Evolutionary conservation across 805 yeast genomes (phyloP).

Genomic region (Pichia insulana): DNA sequence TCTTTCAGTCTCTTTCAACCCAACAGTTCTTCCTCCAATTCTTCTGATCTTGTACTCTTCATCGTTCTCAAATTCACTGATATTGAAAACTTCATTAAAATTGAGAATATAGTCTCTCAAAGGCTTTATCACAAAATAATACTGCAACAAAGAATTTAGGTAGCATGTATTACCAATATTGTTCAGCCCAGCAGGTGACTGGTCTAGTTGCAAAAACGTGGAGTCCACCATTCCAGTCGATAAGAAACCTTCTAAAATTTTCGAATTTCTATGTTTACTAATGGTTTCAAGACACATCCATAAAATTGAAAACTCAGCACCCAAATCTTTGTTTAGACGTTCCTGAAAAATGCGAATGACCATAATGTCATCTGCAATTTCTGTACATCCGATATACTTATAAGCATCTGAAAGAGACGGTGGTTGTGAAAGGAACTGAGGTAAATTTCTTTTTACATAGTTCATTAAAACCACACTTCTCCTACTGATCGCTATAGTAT

Average conservation of each 20-base stretch:
- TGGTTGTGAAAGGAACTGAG: slow-evolving; percentile 21
- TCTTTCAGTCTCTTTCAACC: slow-evolving; percentile 68
- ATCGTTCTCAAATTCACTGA: slow-evolving; percentile 22
- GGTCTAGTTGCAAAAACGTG: slow-evolving; percentile 47
- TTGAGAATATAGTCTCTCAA: slow-evolving; percentile 55
- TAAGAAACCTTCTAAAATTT: slow-evolving; percentile 46
- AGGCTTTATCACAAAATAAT: slow-evolving; percentile 80
- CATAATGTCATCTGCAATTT: slow-evolving; percentile 48
- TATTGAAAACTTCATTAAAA: slow-evolving; percentile 36
- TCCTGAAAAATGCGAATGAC: slow-evolving; percentile 45
- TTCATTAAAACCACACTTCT: slow-evolving; percentile 50
- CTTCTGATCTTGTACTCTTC: slow-evolving; percentile 42
- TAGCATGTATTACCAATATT: slow-evolving; percentile 97
- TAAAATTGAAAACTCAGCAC: slow-evolving; percentile 44
- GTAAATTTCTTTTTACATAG: slow-evolving; percentile 39
- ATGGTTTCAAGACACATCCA: slow-evolving; percentile 50
- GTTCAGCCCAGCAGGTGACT: slow-evolving; percentile 86
- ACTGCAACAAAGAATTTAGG: slow-evolving; percentile 82
- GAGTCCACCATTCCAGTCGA: slow-evolving; percentile 57
- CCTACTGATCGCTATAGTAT: slow-evolving; percentile 51
- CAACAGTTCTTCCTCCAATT: slow-evolving; percentile 81
- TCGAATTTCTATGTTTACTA: slow-evolving; percentile 47
- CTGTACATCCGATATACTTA: slow-evolving; percentile 39
- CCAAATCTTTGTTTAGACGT: slow-evolving; percentile 30
- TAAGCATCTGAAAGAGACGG: slow-evolving; percentile 34